These are phyloP conservation scores for Amaranthus tricolor DNA, from an alignment of 179 eudicot genomes.

Conservation along the genomic window DNA sequence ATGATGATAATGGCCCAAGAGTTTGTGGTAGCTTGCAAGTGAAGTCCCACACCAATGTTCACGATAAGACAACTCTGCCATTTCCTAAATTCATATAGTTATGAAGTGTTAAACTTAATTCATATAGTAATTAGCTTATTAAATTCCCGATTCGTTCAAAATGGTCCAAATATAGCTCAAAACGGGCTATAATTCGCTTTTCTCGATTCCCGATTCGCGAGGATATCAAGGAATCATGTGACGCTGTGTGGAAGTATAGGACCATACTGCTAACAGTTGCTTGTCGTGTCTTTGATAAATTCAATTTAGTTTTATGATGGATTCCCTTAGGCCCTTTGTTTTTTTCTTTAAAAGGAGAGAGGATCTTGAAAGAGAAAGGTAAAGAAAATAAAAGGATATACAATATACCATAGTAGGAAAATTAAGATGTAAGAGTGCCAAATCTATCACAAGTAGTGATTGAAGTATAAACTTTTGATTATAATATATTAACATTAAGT, in stretches of 20 bases:
- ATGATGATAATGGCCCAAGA: not conserved
- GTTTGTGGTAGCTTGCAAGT: not conserved
- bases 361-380: no score
- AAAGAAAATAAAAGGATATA: not conserved
- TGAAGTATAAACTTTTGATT: not conserved
- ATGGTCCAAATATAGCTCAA: no score
- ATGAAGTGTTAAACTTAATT: no score
- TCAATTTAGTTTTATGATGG: not conserved
- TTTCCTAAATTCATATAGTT: no score
- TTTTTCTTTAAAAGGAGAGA: not conserved
- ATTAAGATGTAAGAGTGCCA: not conserved
- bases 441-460: not conserved
- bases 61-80: not conserved
- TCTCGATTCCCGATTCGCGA: no score
- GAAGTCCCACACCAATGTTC: not conserved
- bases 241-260: not conserved
- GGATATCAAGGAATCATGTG: no score
- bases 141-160: no score
- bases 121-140: no score
- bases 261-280: not conserved
- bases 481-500: not conserved
- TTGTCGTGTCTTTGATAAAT: not conserved
- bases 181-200: no score
- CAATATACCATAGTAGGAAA: not conserved
- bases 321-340: not conserved